phyloP scores from a whole-genome alignment of 441 rosid genomes.

The Daphne laureola region DNA sequence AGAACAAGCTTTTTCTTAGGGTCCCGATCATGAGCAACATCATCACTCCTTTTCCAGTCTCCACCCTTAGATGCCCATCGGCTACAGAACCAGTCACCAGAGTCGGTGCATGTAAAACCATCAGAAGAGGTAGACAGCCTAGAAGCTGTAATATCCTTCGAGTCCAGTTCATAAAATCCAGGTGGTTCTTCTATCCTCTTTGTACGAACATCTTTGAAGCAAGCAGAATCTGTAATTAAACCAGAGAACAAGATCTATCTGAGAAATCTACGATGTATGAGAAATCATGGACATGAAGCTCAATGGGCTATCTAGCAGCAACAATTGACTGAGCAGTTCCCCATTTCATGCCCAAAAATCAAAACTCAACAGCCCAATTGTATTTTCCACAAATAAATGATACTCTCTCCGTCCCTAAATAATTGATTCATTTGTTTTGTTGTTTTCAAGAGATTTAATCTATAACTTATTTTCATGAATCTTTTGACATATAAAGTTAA shows the following conservation, averaged over 20 bases:
- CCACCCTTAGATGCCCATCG: conserved; percentile 98
- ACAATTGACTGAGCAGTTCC: too few species aligned
- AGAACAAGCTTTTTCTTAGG: conserved; percentile 68
- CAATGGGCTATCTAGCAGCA: too few species aligned
- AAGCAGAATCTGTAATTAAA: conserved; percentile 35
- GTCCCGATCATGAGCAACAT: conserved; percentile 53
- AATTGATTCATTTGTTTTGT: too few species aligned
- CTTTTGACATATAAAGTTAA: too few species aligned
- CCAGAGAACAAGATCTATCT: conserved; percentile 25
- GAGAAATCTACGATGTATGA: too few species aligned
- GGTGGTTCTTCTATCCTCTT: conserved; percentile 30
- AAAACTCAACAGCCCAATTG: too few species aligned
- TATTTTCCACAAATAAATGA: too few species aligned
- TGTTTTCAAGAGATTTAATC: too few species aligned
- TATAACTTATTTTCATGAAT: too few species aligned
- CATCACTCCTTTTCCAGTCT: conserved; percentile 96
- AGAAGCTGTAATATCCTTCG: conserved; percentile 33
- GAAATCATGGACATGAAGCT: neutral
- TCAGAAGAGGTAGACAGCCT: conserved; percentile 31
- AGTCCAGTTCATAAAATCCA: conserved; percentile 26
- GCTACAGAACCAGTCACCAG: conserved; percentile 69
- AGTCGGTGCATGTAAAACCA: conserved; percentile 33
- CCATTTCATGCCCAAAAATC: too few species aligned
- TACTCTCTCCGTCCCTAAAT: too few species aligned
- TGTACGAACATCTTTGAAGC: conserved; percentile 25